Evolutionary conservation across 2,329 filamentous ascomycete genomes (phyloP).

Genomic region (Phyllosticta citriasiana): DNA sequence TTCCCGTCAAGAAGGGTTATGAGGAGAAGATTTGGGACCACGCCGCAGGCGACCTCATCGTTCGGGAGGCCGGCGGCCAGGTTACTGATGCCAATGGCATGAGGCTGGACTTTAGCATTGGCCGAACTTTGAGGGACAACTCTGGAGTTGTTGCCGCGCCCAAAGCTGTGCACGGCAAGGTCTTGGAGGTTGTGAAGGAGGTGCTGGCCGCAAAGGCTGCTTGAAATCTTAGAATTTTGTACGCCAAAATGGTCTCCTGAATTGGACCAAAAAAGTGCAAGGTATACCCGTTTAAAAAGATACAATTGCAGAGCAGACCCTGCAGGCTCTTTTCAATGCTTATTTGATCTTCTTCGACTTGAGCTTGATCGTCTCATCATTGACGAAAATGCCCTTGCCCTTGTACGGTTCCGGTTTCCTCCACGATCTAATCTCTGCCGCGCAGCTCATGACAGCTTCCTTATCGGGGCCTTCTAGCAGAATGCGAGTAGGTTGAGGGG

Average conservation of each 20-base stretch:
- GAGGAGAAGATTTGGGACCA: slow-evolving; percentile 99
- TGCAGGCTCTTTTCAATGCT: background rate
- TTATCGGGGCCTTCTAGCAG: slow-evolving; percentile 81
- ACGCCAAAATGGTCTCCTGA: background rate
- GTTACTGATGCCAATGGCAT: slow-evolving; percentile 86
- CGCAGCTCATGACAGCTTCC: slow-evolving; percentile 81
- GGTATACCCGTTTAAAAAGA: slow-evolving; percentile 9
- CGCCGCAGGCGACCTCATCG: slow-evolving; percentile 87
- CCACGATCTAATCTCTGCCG: slow-evolving; percentile 80
- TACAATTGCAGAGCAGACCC: slow-evolving; percentile 7
- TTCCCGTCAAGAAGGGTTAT: slow-evolving; percentile 79
- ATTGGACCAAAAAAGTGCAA: slow-evolving; percentile 3
- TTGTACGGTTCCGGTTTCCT: slow-evolving; percentile 94
- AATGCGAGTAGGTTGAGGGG: slow-evolving; percentile 83
- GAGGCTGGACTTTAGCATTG: slow-evolving; percentile 74
- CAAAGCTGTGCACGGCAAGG: slow-evolving; percentile 60
- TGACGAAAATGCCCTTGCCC: slow-evolving; percentile 97
- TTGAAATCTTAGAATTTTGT: slow-evolving; percentile 3
- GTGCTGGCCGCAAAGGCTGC: slow-evolving; percentile 49
- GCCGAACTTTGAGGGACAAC: slow-evolving; percentile 78
- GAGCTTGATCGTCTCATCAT: slow-evolving; percentile 93
- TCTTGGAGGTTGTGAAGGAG: slow-evolving; percentile 72
- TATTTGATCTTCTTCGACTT: slow-evolving; percentile 72
- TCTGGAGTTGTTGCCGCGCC: slow-evolving; percentile 91
- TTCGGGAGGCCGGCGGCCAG: slow-evolving; percentile 82